Evolutionary conservation across 2,329 filamentous ascomycete species (phyloP).

Genomic region (Paraphaeosphaeria sporulosa): DNA sequence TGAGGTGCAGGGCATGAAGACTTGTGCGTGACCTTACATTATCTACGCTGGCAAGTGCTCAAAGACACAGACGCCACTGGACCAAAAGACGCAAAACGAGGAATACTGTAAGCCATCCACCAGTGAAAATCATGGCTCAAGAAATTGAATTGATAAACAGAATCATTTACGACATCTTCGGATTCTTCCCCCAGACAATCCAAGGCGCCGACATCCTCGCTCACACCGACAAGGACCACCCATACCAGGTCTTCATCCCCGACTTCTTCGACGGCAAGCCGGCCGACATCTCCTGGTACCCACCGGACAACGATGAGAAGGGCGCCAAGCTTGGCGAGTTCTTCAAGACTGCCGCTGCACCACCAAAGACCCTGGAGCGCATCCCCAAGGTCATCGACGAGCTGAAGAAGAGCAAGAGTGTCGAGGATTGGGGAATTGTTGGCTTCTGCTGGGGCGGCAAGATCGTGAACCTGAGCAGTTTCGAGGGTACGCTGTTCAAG

Average conservation of each 20-base stretch:
- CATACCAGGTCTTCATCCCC: conserved; percentile 88
- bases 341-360: conserved; percentile 64
- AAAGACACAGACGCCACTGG: conserved; percentile 60
- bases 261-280: conserved; percentile 88
- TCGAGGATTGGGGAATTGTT: conserved; percentile 66
- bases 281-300: conserved; percentile 67
- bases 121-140: background rate
- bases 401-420: conserved; percentile 57
- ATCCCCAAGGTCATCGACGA: conserved; percentile 64
- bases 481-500: conserved; percentile 63
- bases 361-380: conserved; percentile 64
- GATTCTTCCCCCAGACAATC: conserved; percentile 68
- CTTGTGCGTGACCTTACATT: conserved; percentile 53
- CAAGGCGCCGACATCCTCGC: conserved; percentile 71
- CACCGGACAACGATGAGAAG: conserved; percentile 67
- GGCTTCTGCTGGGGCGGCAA: conserved; percentile 68
- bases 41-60: background rate
- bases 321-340: conserved; percentile 66
- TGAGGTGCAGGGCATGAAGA: conserved; percentile 67
- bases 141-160: background rate
- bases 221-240: conserved; percentile 67
- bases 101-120: conserved; percentile 53
- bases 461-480: conserved; percentile 63
- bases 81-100: conserved; percentile 62
- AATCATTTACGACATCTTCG: conserved; percentile 69